Base-by-base conservation (phyloP, 345 rosid species). In the Pseudoturritis turrita region DNA sequence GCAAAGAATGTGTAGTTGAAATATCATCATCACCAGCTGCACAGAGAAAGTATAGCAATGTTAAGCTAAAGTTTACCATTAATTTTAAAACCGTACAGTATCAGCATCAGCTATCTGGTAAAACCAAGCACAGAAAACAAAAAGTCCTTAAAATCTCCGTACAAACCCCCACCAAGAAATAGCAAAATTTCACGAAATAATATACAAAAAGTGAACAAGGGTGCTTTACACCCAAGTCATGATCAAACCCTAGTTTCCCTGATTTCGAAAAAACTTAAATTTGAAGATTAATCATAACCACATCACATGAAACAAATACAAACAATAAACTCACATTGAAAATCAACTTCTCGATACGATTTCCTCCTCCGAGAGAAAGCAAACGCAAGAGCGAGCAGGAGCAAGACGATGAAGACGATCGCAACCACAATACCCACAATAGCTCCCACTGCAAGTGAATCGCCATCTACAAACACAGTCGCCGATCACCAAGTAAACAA, bases 11-110 rank as follows among this genome's bases (percentile, higher is more conserved):
- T 66, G 44, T 52, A 39, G 26, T 49, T 26, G 78, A 53, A 26
- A 80, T 62, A 6, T 81, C 83, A 62, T 81, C 82, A 59, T 64
- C 68, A 45, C 11, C 62, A 64, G 5, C 91, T 86, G 56, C 77
- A 71, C 15, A 58, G 25, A n/a, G 2, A 61, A 51, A 49, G 12
- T 26, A 17, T 19, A 26, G 21, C 3, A 15, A 5, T 29, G 12
- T 50, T 59, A 49, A 35, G 21, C 60, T 36, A 10, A 59, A 15
- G 11, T 15, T 57, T 37, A 57, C 65, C 13, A 18, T 33, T 33
- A 33, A 7, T 1, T 8, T 6, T 2, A 33, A 33, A 28, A 28
- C 31, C 4, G 31, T 28, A 4, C 4, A 4, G 6, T 28, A 28
- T 3, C 31, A 28, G 31, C 31, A 28, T n/a, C n/a, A n/a, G n/a